Conservation (phyloP, 2,329 filamentous ascomycete genomes). For the Xylariomycetidae sp. region DNA sequence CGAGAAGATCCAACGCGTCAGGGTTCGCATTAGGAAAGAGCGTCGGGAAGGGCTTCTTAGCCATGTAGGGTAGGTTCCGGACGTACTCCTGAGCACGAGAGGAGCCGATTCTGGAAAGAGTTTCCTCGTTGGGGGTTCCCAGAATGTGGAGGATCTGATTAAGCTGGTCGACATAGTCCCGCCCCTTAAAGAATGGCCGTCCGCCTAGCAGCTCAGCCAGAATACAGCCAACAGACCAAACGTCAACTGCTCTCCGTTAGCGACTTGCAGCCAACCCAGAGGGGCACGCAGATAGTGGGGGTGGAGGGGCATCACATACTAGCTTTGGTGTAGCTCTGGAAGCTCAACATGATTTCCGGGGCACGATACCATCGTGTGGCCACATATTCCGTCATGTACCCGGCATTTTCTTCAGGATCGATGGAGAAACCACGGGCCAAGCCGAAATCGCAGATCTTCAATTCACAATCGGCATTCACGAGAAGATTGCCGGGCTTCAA, state of each 20-base stretch:
- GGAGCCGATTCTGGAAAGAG: constrained; percentile 86
- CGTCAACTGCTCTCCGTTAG: constrained; percentile 65
- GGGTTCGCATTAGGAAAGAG: constrained; percentile 95
- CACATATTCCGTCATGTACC: constrained; percentile 99
- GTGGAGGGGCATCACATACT: constrained; percentile 62
- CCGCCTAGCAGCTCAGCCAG: constrained; percentile 93
- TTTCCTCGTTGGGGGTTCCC: constrained; percentile 94
- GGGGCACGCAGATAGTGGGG: not conserved
- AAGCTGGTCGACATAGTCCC: constrained; percentile 98
- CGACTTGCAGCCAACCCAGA: not conserved
- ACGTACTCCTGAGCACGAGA: constrained; percentile 97
- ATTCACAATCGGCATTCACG: constrained; percentile 97
- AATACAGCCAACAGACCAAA: constrained; percentile 98
- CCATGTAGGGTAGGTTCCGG: constrained; percentile 90
- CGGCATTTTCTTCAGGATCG: constrained; percentile 95
- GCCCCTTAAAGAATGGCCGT: constrained; percentile 97
- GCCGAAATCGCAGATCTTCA: constrained; percentile 99
- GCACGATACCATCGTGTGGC: constrained; percentile 94
- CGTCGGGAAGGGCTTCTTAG: constrained; percentile 81
- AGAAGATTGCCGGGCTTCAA: constrained; percentile 95
- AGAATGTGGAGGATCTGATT: constrained; percentile 99
- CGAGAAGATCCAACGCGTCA: constrained; percentile 88
- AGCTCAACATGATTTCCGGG: constrained; percentile 98
- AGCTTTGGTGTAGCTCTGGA: constrained; percentile 99
- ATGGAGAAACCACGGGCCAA: constrained; percentile 94